Percentiles rank a stretch among this genome's conserved stretches.
Conservation (phyloP, 345 rosid species). For the Bretschneidera sinensis region DNA sequence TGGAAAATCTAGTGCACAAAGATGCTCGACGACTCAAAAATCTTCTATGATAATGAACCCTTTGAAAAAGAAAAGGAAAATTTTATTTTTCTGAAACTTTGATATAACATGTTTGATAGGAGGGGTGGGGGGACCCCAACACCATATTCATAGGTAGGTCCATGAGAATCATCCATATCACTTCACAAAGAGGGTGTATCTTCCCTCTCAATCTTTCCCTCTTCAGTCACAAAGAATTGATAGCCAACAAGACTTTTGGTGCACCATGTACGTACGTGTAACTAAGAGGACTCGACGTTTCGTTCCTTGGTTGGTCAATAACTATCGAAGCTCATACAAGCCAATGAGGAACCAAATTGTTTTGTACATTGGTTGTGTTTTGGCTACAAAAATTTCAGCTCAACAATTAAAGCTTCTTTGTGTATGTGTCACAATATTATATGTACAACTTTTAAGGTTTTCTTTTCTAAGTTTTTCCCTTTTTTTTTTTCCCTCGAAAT, state of each 20-base stretch:
- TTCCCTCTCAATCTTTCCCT: neutral
- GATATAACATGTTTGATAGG: slow-evolving; percentile 18
- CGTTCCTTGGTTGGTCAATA: slow-evolving; percentile 38
- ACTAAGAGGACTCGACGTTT: slow-evolving; percentile 36
- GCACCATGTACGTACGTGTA: slow-evolving; percentile 13
- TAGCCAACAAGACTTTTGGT: slow-evolving; percentile 35
- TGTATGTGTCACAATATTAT: neutral
- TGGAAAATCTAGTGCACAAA: neutral
- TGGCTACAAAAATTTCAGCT: no score
- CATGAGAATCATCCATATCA: slow-evolving; percentile 46
- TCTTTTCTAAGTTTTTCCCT: neutral
- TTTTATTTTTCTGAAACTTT: slow-evolving; percentile 23
- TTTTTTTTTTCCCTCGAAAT: no score
- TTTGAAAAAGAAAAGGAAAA: slow-evolving; percentile 24
- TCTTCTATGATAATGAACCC: slow-evolving; percentile 21
- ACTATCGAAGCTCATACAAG: slow-evolving; percentile 14
- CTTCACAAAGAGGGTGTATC: slow-evolving; percentile 48
- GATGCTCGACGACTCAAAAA: slow-evolving; percentile 13
- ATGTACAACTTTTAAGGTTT: neutral
- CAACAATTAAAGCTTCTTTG: no score
- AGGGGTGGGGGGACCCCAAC: slow-evolving; percentile 27
- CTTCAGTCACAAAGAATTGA: slow-evolving; percentile 24
- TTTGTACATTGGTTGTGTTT: no score
- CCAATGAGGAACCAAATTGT: slow-evolving; percentile 15
- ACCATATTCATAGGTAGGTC: slow-evolving; percentile 33